A percentile compares a stretch with the other conserved stretches of the same genome.
phyloP scores from a whole-genome alignment of 805 yeast species.

The Ogataea minuta region DNA sequence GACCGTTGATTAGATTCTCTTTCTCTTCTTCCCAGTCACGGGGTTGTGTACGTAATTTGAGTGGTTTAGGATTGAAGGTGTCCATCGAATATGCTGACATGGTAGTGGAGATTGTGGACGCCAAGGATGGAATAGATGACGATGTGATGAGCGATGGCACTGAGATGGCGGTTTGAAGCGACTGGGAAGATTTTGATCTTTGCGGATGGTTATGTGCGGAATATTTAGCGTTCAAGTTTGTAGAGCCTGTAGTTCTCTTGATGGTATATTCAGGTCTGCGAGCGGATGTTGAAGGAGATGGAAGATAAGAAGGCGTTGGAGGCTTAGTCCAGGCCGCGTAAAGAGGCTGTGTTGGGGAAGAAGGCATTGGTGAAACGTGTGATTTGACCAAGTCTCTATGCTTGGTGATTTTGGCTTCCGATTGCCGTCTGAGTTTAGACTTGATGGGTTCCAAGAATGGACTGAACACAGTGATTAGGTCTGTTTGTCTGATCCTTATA shows the following conservation, averaged over 20 bases:
- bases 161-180: conserved; percentile 34
- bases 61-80: conserved; percentile 22
- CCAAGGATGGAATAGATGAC: conserved; percentile 25
- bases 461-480: conserved; percentile 63
- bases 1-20: conserved; percentile 14
- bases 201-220: conserved; percentile 12
- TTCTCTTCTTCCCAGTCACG: conserved; percentile 12
- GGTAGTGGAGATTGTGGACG: conserved; percentile 23
- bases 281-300: conserved; percentile 16
- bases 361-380: conserved; percentile 6
- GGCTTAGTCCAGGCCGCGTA: conserved; percentile 14
- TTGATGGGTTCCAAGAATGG: conserved; percentile 79
- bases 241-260: conserved; percentile 16
- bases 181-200: conserved; percentile 25
- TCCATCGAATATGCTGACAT: conserved; percentile 18
- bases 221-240: conserved; percentile 16
- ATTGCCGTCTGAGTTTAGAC: conserved; percentile 37
- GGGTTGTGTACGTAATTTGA: conserved; percentile 14
- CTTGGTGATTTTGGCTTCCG: conserved; percentile 18
- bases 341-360: conserved; percentile 15
- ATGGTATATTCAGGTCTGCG: conserved; percentile 5
- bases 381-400: conserved; percentile 12
- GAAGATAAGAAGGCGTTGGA: conserved; percentile 10
- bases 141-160: conserved; percentile 40
- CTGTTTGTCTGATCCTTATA: conserved; percentile 65